Base-by-base conservation (phyloP, 768 basidiomycete genomes). In the Suillus placidus region DNA sequence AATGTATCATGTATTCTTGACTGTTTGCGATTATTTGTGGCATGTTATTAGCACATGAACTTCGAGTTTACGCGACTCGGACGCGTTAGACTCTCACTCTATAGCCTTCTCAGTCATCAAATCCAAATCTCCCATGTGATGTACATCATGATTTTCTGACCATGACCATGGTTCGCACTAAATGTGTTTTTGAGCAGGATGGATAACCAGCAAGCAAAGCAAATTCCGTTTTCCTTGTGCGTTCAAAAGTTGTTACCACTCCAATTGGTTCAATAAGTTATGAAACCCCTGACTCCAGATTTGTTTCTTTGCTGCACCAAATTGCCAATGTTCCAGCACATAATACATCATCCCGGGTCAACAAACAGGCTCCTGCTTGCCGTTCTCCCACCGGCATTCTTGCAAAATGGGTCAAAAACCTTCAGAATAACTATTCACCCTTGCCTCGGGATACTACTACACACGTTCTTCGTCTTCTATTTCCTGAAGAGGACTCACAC, bases 401-500 rank as follows among this genome's bases (percentile, higher is more conserved):
- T 51, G 68, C 68, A 2, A 77, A 72, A 57, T 90, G 87, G 87
- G 71, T 82, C 23, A 67, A 71, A 2, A 71, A 74, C 14, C 75
- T 90, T 38, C 81, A 75, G 64, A 68, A 56, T n/a, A 68, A 74
- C 18, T 86, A 82, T 70, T 72, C 76, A 14, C 85, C 87, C 16
- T 75, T 90, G 26, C 84, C 86, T 0, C 72, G 73, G 0, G 82
- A 84, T 5, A 88, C 87, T 0, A 86, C 88, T 10, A 80, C 82
- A 16, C 82, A 83, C 6, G 76, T 93, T 37, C 88, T 96, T 70
- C 85, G 87, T 8, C 76, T 95, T 6, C 78, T 97, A n/a, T 96
- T 95, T 72, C 94, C 95, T 0, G 89, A 95, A 66, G 88, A 93
- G 64, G 93, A 95, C 66, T 70, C 79, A 1, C 76, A 83, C 18